Percentiles rank a stretch among this genome's conserved stretches.
These are phyloP conservation scores for Oldenlandia corymbosa DNA, from an alignment of 257 asterid species.

Conservation along the genomic window DNA sequence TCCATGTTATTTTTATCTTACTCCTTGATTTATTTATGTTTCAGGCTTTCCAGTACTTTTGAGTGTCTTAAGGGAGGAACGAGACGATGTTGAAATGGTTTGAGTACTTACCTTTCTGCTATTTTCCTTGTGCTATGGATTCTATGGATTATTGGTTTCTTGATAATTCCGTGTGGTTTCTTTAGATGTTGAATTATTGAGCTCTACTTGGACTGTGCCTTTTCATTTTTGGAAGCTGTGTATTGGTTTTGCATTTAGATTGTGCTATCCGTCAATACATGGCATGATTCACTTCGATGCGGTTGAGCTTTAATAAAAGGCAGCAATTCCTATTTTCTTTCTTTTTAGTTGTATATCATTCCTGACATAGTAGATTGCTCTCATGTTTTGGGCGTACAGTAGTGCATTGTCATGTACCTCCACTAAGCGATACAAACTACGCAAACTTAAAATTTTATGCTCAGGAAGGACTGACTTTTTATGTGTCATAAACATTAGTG, in stretches of 20 bases:
- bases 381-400: background rate
- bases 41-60: conserved; percentile 85
- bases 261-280: background rate
- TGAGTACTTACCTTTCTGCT: conserved; percentile 18
- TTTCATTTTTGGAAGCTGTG: background rate
- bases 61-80: conserved; percentile 85
- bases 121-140: background rate
- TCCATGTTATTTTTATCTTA: conserved; percentile 11
- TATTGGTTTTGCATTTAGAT: background rate
- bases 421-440: too few relatives aligned
- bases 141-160: conserved; percentile 4
- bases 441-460: too few relatives aligned
- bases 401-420: too few relatives aligned
- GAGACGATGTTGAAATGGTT: conserved; percentile 95
- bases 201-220: background rate
- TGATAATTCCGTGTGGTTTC: background rate
- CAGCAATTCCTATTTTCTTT: background rate
- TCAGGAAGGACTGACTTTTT: too few relatives aligned
- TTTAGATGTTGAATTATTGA: background rate
- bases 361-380: background rate
- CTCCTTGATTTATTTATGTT: conserved; percentile 20
- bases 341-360: background rate
- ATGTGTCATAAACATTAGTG: background rate
- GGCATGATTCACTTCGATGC: background rate
- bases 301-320: background rate